Conservation (phyloP, 2,329 filamentous ascomycete genomes). For the Balansia obtecta region DNA sequence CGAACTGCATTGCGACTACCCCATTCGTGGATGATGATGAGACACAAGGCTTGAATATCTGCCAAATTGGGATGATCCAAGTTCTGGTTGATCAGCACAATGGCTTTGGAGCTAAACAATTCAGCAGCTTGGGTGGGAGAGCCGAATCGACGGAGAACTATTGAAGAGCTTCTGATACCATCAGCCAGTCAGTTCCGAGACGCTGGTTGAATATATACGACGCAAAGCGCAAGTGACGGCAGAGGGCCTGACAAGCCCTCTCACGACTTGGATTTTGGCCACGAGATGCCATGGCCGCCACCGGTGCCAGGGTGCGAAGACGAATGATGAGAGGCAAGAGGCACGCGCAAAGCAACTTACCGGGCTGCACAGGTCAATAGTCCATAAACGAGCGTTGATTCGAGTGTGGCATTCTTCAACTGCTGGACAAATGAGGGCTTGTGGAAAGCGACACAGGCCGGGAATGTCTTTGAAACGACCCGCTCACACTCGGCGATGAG, state of each 20-base stretch:
- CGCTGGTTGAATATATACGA: not conserved
- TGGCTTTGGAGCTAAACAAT: constrained; percentile 46
- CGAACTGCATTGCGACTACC: constrained; percentile 48
- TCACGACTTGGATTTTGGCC: not conserved
- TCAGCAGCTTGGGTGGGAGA: constrained; percentile 43
- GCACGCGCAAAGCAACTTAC: constrained; percentile 26
- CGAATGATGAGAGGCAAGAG: not conserved
- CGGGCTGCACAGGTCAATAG: constrained; percentile 44
- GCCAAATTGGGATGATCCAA: constrained; percentile 46
- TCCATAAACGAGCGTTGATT: constrained; percentile 44
- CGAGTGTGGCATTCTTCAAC: constrained; percentile 42
- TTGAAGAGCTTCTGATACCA: constrained; percentile 36
- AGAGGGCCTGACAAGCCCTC: not conserved
- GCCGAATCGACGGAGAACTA: constrained; percentile 45
- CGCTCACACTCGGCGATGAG: constrained; percentile 47
- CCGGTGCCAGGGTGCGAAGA: no score
- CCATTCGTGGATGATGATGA: constrained; percentile 52
- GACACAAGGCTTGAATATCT: constrained; percentile 48
- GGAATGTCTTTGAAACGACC: constrained; percentile 47
- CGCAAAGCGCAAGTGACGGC: not conserved
- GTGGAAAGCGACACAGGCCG: constrained; percentile 50
- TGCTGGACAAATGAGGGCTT: constrained; percentile 50
- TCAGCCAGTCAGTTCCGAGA: not conserved
- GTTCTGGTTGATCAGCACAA: constrained; percentile 43
- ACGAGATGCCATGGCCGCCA: no score